Evolutionary conservation across 441 rosid genomes (phyloP), one percentile per base, ranked within the genome.

Genomic region (Adansonia madagascariensis): DNA sequence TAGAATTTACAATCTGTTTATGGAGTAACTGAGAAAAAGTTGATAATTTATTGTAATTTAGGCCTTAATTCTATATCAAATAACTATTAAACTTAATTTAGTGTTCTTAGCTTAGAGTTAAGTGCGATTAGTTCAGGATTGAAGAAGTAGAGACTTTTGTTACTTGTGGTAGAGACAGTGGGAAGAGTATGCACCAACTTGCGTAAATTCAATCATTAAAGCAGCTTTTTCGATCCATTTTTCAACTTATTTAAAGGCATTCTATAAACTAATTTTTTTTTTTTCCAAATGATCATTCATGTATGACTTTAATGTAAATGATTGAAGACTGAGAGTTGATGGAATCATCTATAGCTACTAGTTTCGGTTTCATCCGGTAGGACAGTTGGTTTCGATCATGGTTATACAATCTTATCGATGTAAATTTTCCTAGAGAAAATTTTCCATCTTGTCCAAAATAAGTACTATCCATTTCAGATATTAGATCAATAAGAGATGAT

Each of bases 161-260:
- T 47, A 7, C 18, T 69, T 47, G 11, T 12, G 15, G 18, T 47
- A 7, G 73, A 20, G 39, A 1, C 18, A 24, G 14, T 68, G 4
- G 24, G 41, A 15, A 64, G 56, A 12, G 18, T 47, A 17, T 24
- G 73, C 39, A 14, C 41, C 31, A 52, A 67, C 49, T 47, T 69
- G 18, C 8, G n/a, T 24, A 5, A 15, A 10, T 44, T 20, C 72
- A 46, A 47, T 69, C 53, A 66, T 47, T 24, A 49, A 12, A 47
- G 18, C 39, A 18, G 6, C 8, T 44, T 67, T 67, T 9, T 31
- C 47, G 20, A 6, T 44, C 72, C 46, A 67, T 20, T 44, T 46
- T 67, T 67, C 35, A 67, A 24, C 73, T 6, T 69, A 46, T 35
- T 67, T n/a, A 11, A 67, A 67, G 71, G 55, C 27, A 67, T 39